These are phyloP conservation scores for Medicago ruthenica DNA, from an alignment of 306 rosid species.

Conservation along the genomic window DNA sequence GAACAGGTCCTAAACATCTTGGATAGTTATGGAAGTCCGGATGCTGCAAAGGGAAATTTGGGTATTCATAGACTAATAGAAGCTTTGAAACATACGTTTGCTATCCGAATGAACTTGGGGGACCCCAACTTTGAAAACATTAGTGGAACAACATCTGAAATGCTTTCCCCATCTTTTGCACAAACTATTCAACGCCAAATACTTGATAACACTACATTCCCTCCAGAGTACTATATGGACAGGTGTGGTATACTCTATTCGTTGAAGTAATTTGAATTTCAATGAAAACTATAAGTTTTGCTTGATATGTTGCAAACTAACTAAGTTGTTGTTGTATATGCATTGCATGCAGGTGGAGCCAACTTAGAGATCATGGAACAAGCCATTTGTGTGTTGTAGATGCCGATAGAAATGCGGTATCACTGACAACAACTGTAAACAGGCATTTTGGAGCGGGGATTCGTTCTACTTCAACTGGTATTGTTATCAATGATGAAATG, in stretches of 20 bases:
- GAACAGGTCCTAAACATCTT: conserved; percentile 78
- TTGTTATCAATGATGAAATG: conserved; percentile 87
- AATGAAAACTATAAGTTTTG: conserved; percentile 27
- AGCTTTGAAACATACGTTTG: conserved; percentile 82
- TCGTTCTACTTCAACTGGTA: conserved; percentile 86
- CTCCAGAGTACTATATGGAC: conserved; percentile 77
- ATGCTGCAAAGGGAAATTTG: conserved; percentile 70
- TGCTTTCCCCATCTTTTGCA: conserved; percentile 84
- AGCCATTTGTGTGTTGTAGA: conserved; percentile 94
- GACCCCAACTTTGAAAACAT: conserved; percentile 77
- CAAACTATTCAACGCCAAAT: conserved; percentile 62
- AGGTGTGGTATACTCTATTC: conserved; percentile 46
- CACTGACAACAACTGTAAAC: conserved; percentile 78
- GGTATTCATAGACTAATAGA: conserved; percentile 86
- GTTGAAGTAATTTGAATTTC: conserved; percentile 18
- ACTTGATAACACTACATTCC: conserved; percentile 84
- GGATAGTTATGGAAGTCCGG: conserved; percentile 62
- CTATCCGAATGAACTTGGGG: conserved; percentile 88
- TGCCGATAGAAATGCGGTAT: conserved; percentile 85
- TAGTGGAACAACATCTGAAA: conserved; percentile 45
- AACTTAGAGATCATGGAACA: conserved; percentile 92
- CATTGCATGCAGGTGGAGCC: conserved; percentile 79
- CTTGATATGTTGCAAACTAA: conserved; percentile 15
- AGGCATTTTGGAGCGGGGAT: conserved; percentile 71
- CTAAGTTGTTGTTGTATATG: conserved; percentile 14